phyloP scores from a whole-genome alignment of 345 rosid genomes.

The Toxicodendron radicans region DNA sequence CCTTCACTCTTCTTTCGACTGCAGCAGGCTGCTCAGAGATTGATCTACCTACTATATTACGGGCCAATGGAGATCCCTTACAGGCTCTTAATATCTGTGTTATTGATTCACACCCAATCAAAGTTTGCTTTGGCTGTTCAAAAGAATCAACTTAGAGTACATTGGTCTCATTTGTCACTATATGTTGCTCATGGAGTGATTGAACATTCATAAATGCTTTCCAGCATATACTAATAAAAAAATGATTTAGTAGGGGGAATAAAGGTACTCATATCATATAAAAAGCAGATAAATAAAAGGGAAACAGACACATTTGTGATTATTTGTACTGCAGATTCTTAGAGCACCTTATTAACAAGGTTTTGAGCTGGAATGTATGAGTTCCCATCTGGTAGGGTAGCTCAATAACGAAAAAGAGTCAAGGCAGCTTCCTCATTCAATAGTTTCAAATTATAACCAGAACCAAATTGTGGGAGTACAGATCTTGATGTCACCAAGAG shows the following conservation, averaged over 20 bases:
- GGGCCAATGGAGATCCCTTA: conserved; percentile 56
- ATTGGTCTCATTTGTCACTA: neutral
- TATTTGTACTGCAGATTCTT: neutral
- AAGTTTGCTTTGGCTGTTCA: neutral
- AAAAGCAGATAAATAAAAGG: neutral
- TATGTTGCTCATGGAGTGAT: neutral
- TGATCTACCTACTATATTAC: conserved; percentile 49
- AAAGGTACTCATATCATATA: neutral
- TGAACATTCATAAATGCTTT: neutral
- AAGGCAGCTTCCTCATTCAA: conserved; percentile 34
- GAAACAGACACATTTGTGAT: neutral
- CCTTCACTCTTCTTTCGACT: conserved; percentile 9
- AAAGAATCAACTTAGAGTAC: too few species aligned
- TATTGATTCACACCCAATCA: too few species aligned
- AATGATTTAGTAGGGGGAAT: neutral
- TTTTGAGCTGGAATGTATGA: conserved; percentile 22
- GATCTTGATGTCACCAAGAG: conserved; percentile 61
- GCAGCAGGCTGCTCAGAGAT: conserved; percentile 32
- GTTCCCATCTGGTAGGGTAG: conserved; percentile 9
- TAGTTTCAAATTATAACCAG: conserved; percentile 30
- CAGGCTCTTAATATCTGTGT: conserved; percentile 52
- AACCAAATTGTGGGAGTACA: conserved; percentile 35
- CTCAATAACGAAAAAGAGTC: conserved; percentile 38
- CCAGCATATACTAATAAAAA: neutral
- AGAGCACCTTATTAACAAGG: conserved; percentile 32